A percentile compares a stretch with the other conserved stretches of the same genome.
These are phyloP conservation scores for maize (Zea mays) DNA, from an alignment of 176 grass and related monocot genomes.

Conservation along the genomic window DNA sequence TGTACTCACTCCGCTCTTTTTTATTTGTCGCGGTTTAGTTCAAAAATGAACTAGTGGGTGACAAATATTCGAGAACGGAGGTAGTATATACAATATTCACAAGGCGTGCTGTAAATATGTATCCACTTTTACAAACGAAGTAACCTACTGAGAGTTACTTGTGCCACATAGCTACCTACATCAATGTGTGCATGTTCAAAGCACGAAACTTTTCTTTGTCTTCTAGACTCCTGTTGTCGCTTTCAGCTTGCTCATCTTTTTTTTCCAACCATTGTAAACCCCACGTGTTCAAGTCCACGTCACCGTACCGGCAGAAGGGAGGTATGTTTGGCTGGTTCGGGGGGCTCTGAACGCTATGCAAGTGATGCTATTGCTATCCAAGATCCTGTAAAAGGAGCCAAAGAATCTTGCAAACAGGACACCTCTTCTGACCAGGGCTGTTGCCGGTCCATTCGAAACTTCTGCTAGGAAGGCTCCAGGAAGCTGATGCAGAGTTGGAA, in stretches of 20 bases:
- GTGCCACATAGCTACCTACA: not conserved
- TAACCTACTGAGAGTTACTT: not conserved
- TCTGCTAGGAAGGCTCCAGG: constrained; percentile 37
- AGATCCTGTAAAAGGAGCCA: not conserved
- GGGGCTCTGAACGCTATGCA: constrained; percentile 7
- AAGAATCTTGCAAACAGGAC: constrained; percentile 11
- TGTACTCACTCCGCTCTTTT: too few relatives aligned
- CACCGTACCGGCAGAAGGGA: not conserved
- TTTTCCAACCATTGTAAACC: constrained; percentile 42
- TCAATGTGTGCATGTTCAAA: not conserved
- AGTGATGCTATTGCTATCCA: constrained; percentile 13
- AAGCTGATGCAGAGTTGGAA: constrained; percentile 33
- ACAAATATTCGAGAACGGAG: too few relatives aligned
- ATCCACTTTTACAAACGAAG: not conserved
- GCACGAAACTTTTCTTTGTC: not conserved
- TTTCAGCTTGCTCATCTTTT: not conserved
- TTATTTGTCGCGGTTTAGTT: too few relatives aligned
- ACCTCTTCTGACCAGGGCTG: not conserved
- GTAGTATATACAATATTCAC: too few relatives aligned
- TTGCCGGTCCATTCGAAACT: not conserved
- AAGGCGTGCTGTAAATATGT: not conserved
- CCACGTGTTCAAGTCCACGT: constrained; percentile 20
- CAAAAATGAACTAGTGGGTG: too few relatives aligned
- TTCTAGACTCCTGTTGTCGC: not conserved
- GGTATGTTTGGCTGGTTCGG: not conserved